A percentile compares a stretch with the other conserved stretches of the same genome.
Evolutionary conservation across 2,329 filamentous ascomycete species (phyloP).

Genomic region (Beauveria australis): DNA sequence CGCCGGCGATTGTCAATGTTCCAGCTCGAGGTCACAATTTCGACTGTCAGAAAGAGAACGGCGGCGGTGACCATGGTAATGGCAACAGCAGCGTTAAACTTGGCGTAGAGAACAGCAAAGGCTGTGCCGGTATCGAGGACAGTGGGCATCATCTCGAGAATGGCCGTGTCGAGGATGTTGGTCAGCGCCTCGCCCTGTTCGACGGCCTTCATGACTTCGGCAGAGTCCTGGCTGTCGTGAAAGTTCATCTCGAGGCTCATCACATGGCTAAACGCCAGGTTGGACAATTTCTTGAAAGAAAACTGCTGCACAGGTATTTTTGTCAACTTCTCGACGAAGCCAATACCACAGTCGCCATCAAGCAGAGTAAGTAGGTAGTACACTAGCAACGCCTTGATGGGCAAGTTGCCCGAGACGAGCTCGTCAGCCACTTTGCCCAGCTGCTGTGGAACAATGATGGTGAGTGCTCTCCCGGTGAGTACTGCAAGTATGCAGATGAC

Average conservation of each 20-base stretch:
- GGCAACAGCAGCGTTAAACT: constrained; percentile 54
- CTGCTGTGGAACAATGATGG: neutral
- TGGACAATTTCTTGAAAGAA: constrained; percentile 20
- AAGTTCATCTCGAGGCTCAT: constrained; percentile 65
- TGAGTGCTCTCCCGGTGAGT: neutral
- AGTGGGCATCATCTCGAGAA: constrained; percentile 54
- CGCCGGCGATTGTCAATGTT: constrained; percentile 21
- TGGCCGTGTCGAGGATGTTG: constrained; percentile 48
- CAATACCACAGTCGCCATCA: neutral
- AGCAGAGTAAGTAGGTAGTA: neutral
- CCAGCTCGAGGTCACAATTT: constrained; percentile 27
- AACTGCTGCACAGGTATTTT: constrained; percentile 29
- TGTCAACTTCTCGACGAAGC: constrained; percentile 17
- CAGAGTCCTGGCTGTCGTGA: constrained; percentile 56
- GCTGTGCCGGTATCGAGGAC: constrained; percentile 54
- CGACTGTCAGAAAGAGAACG: constrained; percentile 15
- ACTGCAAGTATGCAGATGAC: neutral
- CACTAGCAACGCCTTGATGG: neutral
- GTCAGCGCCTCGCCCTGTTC: constrained; percentile 53
- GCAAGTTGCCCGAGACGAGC: neutral
- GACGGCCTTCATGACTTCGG: constrained; percentile 57
- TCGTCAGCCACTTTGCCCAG: neutral
- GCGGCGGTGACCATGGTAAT: constrained; percentile 25
- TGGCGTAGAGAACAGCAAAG: constrained; percentile 49
- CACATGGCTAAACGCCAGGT: constrained; percentile 55